These are phyloP conservation scores for Marchantia polymorpha DNA, from an alignment of 225 moss, liverwort and hornwort species.

Conservation along the genomic window DNA sequence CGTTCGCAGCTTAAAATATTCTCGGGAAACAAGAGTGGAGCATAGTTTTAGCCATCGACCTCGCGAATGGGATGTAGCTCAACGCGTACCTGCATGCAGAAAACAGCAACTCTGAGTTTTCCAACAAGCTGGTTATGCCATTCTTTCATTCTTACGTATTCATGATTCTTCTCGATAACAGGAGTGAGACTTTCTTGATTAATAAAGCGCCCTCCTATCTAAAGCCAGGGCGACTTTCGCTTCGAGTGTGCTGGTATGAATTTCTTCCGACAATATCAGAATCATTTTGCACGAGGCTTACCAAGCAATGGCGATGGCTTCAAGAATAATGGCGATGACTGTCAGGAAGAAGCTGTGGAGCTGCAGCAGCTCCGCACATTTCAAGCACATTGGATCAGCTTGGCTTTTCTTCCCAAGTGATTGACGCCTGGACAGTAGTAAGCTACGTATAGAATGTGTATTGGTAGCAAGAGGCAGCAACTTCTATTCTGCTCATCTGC, in stretches of 20 bases:
- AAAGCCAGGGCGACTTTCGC: too few species aligned
- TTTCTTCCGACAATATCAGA: too few species aligned
- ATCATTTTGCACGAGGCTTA: conserved; percentile 15
- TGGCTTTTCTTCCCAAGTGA: neutral
- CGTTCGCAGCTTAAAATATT: conserved; percentile 15
- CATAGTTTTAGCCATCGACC: conserved; percentile 41
- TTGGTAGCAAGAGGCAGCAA: neutral
- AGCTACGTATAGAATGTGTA: neutral
- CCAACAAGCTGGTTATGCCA: too few species aligned
- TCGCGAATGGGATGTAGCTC: conserved; percentile 52
- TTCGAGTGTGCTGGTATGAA: too few species aligned
- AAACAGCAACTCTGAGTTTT: neutral
- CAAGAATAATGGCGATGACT: conserved; percentile 41
- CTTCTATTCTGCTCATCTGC: neutral
- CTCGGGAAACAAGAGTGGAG: conserved; percentile 35
- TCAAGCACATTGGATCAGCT: neutral
- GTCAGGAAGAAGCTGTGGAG: conserved; percentile 46
- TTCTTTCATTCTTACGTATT: too few species aligned
- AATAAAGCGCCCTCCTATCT: too few species aligned
- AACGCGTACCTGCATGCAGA: conserved; percentile 42
- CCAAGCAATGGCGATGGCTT: conserved; percentile 39
- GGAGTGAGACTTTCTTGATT: too few species aligned
- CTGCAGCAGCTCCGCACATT: conserved; percentile 17
- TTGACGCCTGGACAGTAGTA: too few species aligned
- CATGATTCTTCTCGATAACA: too few species aligned